These are phyloP conservation scores for Fusarium verrucosum DNA, from an alignment of 2,329 filamentous ascomycete species.

Conservation along the genomic window DNA sequence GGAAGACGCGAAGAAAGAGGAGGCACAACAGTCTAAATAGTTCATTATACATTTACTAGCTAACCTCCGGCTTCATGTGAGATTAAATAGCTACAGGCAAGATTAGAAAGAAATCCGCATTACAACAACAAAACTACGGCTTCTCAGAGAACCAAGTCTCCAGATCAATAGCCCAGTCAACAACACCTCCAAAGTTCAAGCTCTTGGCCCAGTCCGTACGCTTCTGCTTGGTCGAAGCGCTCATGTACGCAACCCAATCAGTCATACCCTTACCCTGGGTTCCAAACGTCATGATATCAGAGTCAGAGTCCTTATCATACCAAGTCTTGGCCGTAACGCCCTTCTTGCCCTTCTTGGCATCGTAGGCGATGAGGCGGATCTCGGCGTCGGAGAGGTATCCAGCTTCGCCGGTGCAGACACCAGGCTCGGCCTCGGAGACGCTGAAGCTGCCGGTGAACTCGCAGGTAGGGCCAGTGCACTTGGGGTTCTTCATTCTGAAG, in stretches of 20 bases:
- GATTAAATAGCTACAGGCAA: constrained; percentile 5
- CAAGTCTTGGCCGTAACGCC: constrained; percentile 27
- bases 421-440: constrained; percentile 37
- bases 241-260: constrained; percentile 48
- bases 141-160: constrained; percentile 39
- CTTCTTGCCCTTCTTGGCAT: constrained; percentile 28
- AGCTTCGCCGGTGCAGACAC: constrained; percentile 37
- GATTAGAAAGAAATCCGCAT: constrained; percentile 7
- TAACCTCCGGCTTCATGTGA: not conserved
- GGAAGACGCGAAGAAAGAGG: constrained; percentile 32
- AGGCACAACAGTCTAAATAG: not conserved
- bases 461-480: constrained; percentile 41
- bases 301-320: constrained; percentile 39
- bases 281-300: constrained; percentile 40
- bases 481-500: constrained; percentile 42
- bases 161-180: constrained; percentile 48
- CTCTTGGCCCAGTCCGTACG: constrained; percentile 33
- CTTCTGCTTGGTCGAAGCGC: constrained; percentile 37
- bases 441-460: constrained; percentile 41
- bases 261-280: constrained; percentile 35
- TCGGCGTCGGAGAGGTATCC: constrained; percentile 47
- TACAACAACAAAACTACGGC: not conserved
- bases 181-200: constrained; percentile 45
- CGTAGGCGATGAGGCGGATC: constrained; percentile 41
- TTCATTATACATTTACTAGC: constrained; percentile 8